phyloP scores from a whole-genome alignment of 345 rosid species.

The Aquilaria yunnanensis region DNA sequence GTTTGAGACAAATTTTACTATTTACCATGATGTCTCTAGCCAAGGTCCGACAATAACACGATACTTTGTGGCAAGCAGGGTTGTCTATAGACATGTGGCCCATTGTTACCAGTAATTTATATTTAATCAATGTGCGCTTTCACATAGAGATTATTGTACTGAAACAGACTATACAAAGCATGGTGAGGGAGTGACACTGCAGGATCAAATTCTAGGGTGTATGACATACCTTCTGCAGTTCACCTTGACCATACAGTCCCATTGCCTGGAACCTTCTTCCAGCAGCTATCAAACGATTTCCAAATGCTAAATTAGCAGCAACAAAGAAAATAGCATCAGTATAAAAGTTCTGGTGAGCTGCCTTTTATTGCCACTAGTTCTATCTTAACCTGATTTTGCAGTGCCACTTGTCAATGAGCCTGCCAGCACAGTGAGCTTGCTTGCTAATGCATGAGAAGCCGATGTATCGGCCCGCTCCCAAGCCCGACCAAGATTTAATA shows the following conservation, averaged over 20 bases:
- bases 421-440: conserved; percentile 55
- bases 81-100: too few species aligned
- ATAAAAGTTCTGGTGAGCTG: conserved; percentile 17
- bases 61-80: too few species aligned
- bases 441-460: conserved; percentile 47
- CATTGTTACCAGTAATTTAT: too few species aligned
- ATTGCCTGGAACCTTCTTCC: conserved; percentile 85
- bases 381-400: conserved; percentile 64
- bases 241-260: conserved; percentile 97
- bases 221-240: conserved; percentile 62
- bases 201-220: conserved; percentile 11
- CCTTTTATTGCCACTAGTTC: conserved; percentile 14
- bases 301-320: conserved; percentile 58
- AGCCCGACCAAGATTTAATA: conserved; percentile 69
- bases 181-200: background rate
- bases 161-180: too few species aligned
- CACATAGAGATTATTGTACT: too few species aligned
- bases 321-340: conserved; percentile 21
- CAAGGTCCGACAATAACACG: too few species aligned
- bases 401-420: conserved; percentile 34
- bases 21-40: too few species aligned
- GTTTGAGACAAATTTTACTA: too few species aligned
- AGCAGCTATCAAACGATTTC: conserved; percentile 69
- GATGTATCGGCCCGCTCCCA: conserved; percentile 81
- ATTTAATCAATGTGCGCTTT: too few species aligned